Evolutionary conservation across 2,329 filamentous ascomycete species (phyloP).

Genomic region (Cladosporium sp.): DNA sequence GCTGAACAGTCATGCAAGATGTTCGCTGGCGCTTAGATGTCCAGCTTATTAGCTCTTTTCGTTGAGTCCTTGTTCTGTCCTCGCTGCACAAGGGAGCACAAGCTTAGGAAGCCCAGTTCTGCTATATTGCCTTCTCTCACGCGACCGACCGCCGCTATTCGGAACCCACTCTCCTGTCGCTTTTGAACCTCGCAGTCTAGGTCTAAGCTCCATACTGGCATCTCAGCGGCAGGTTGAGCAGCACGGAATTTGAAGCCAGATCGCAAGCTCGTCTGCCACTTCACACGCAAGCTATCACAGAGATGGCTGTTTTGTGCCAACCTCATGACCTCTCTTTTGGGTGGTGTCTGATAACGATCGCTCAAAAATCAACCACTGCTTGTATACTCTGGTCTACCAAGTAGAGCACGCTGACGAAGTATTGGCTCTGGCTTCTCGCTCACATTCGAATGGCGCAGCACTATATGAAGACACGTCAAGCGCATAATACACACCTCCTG

Average conservation of each 20-base stretch:
- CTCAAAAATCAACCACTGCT: background rate
- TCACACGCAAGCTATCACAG: background rate
- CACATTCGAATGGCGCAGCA: background rate
- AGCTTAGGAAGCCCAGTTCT: too few species aligned
- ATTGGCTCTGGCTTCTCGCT: constrained; percentile 11
- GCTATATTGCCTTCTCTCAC: too few species aligned
- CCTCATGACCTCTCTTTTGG: background rate
- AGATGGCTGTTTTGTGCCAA: background rate
- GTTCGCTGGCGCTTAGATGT: background rate
- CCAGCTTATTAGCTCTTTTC: too few species aligned
- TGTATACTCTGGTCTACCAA: background rate
- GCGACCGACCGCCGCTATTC: background rate
- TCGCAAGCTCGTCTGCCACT: background rate
- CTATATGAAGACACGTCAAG: background rate
- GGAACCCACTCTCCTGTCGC: background rate
- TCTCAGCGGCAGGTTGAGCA: too few species aligned
- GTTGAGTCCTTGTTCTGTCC: too few species aligned
- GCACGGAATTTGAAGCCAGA: too few species aligned
- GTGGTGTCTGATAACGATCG: background rate
- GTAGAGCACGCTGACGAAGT: constrained; percentile 1
- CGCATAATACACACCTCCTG: background rate
- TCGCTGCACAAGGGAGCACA: too few species aligned
- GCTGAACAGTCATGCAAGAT: background rate
- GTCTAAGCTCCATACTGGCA: too few species aligned
- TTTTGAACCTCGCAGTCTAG: too few species aligned